Percentiles rank a stretch among this genome's conserved stretches.
Conservation (phyloP, 768 basidiomycete species). For the Termitomyces sp. region DNA sequence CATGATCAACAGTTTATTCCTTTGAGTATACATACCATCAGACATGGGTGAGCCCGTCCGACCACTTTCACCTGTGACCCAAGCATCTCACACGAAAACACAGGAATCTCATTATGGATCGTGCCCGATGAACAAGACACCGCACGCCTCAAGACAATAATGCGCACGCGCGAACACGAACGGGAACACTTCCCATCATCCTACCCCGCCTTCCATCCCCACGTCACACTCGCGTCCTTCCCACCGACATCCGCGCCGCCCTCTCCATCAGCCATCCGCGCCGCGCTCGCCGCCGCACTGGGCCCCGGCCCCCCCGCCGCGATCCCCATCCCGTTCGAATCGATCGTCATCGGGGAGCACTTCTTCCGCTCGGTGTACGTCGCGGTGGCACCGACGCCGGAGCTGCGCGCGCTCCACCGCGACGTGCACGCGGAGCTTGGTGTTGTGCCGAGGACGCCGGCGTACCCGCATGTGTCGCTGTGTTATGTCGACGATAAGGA, state of each 20-base stretch:
- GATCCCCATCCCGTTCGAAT: conserved; percentile 37
- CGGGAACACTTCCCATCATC: conserved; percentile 27
- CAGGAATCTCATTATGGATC: conserved; percentile 68
- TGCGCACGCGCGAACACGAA: conserved; percentile 29
- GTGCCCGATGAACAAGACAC: conserved; percentile 48
- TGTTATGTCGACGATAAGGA: conserved; percentile 72
- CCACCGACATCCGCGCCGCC: conserved; percentile 18
- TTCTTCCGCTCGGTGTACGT: conserved; percentile 73
- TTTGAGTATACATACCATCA: not conserved
- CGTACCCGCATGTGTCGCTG: conserved; percentile 69
- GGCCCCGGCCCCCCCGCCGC: conserved; percentile 11
- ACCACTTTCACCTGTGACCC: not conserved
- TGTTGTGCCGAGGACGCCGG: conserved; percentile 44
- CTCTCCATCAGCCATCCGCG: conserved; percentile 28
- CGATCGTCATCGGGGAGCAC: conserved; percentile 51
- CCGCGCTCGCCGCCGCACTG: conserved; percentile 22
- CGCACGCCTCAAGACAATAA: conserved; percentile 37
- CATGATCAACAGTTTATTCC: not conserved
- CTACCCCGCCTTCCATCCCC: conserved; percentile 61
- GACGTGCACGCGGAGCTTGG: conserved; percentile 35
- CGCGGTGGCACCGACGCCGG: conserved; percentile 38
- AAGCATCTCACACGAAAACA: not conserved
- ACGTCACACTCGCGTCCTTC: conserved; percentile 61
- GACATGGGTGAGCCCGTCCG: conserved; percentile 10
- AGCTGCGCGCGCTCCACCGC: conserved; percentile 43